Base-by-base conservation (phyloP, 768 basidiomycete species). In the Rhizopogon sp. region DNA sequence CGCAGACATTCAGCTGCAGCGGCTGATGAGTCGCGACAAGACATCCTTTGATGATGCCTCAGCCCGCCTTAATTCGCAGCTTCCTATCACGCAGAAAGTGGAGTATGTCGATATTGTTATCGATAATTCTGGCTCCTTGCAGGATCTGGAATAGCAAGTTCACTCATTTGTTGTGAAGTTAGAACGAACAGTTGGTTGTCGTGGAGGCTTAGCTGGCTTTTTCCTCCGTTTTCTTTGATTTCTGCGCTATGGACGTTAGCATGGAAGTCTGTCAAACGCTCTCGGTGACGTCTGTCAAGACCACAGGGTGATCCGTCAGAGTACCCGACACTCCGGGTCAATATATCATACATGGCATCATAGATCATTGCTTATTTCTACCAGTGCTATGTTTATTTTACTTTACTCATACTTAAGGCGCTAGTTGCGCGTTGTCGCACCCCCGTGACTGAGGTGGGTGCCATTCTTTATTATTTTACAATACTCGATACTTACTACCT, bases 91-190 rank as follows among this genome's bases (percentile, higher is more conserved):
- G 0, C 75, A 83, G 37, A 99, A 98, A 67, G 74, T 93, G 5
- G 62, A 73, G n/a, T 94, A 90, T 58, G 95, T 93, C 3, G 92
- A 95, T 65, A 66, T 83, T 50, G 84, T 97, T 47, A 66, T 98
- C 33, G 94, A 98, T 72, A 98, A 98, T 67, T 91, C 90, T 6
- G 92, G 93, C 1, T 76, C 86, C 0, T 72, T 74, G 7, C 68
- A 77, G 37, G 92, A 94, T 55, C 75, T 98, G 9, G 76, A 85
- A 37, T 77, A 78, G 25, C 64, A 71, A 31, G 62, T 66, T 43
- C 59, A 57, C 70, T 53, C 56, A 56, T 68, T 88, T 66, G 57
- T 84, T 7, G 63, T 65, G 43, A 67, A 64, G 50, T 57, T 83
- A 8, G 72, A 78, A 50, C 73, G 71, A 39, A 71, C 77, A 16